Evolutionary conservation across 345 rosid genomes (phyloP).

Genomic region (Anacardium occidentale): DNA sequence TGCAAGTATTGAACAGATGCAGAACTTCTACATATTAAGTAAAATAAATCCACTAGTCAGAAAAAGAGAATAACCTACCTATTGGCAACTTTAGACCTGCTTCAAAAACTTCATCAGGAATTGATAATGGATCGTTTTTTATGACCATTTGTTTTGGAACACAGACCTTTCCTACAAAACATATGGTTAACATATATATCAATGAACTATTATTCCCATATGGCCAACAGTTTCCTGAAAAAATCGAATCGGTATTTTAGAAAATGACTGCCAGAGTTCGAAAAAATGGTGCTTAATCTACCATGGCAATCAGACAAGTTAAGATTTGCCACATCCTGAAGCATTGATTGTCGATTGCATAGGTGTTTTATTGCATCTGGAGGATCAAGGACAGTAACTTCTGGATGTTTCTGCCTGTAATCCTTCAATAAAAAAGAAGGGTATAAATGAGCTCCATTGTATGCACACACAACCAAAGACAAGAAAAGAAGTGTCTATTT

Average conservation of each 20-base stretch:
- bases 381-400: slow-evolving; percentile 79
- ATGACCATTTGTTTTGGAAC: slow-evolving; percentile 82
- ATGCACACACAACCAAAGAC: neutral
- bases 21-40: neutral
- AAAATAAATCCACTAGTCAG: neutral
- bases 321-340: slow-evolving; percentile 72
- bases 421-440: slow-evolving; percentile 49
- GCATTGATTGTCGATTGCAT: slow-evolving; percentile 82
- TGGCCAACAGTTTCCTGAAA: neutral
- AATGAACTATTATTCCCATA: slow-evolving; percentile 17
- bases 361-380: slow-evolving; percentile 72
- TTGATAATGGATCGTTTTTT: slow-evolving; percentile 54
- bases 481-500: neutral
- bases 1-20: neutral
- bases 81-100: slow-evolving; percentile 79
- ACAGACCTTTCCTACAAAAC: slow-evolving; percentile 58
- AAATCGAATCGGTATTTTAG: neutral
- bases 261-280: neutral
- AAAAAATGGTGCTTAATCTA: slow-evolving; percentile 24
- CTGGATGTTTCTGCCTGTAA: slow-evolving; percentile 67
- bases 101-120: slow-evolving; percentile 47
- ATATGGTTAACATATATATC: slow-evolving; percentile 13
- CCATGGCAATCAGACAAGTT: slow-evolving; percentile 60
- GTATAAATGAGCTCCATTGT: neutral
- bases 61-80: slow-evolving; percentile 41